Conservation (phyloP, 805 yeast genomes). For the Cyberlindnera bimundalis region DNA sequence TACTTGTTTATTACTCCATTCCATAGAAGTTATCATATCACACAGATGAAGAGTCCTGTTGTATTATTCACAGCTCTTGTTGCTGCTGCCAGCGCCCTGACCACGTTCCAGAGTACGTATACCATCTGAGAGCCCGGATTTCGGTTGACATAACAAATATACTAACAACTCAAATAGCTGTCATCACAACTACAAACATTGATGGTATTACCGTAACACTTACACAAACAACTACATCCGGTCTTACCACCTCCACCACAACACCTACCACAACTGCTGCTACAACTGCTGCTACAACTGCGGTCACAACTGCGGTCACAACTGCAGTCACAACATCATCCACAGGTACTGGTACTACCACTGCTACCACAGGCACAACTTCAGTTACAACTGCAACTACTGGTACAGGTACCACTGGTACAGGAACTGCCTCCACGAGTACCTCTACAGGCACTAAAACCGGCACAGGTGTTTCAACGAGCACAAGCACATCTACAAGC, state of each 20-base stretch:
- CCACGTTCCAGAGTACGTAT: constrained; percentile 11
- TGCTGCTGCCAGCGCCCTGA: constrained; percentile 13
- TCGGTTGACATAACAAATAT: not conserved
- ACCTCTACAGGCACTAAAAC: constrained; percentile 12
- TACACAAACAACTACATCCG: constrained; percentile 19
- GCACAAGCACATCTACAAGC: constrained; percentile 1
- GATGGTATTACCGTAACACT: constrained; percentile 24
- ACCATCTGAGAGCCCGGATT: not conserved
- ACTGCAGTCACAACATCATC: constrained; percentile 6
- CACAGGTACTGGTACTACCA: not conserved
- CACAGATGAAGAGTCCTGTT: constrained; percentile 13
- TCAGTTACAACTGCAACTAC: constrained; percentile 9
- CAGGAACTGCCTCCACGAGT: constrained; percentile 8
- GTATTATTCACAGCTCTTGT: constrained; percentile 9
- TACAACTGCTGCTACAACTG: constrained; percentile 1
- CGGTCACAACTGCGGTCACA: constrained; percentile 6
- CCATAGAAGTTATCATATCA: not conserved
- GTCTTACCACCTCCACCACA: not conserved
- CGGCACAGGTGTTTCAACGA: constrained; percentile 6
- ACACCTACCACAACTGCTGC: not conserved
- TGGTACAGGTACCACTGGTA: constrained; percentile 7
- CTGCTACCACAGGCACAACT: constrained; percentile 11
- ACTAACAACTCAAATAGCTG: constrained; percentile 12
- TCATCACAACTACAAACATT: constrained; percentile 26
- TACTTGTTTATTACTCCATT: no score